Evolutionary conservation across 164 flowering plant species (phyloP).

Genomic region (Kalanchoe fedtschenkoi): DNA sequence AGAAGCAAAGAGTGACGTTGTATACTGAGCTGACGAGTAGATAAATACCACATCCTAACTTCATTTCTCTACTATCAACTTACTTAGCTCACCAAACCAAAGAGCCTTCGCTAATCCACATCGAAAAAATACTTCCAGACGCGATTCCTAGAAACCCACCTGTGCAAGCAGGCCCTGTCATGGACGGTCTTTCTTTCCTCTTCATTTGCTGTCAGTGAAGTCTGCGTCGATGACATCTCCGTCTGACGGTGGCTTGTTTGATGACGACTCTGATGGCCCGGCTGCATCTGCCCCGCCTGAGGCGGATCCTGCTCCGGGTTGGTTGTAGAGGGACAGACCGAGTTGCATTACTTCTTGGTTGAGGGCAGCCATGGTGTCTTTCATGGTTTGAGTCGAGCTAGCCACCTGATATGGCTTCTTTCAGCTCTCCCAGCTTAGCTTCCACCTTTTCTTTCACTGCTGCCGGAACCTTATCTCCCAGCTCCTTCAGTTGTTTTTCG

Average conservation of each 20-base stretch:
- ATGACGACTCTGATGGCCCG: slow-evolving; percentile 14
- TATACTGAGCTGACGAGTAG: too few species aligned
- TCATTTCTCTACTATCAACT: too few species aligned
- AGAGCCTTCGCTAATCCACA: too few species aligned
- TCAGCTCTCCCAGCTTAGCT: slow-evolving; percentile 34
- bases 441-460: slow-evolving; percentile 46
- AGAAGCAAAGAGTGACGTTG: too few species aligned
- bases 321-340: slow-evolving; percentile 45
- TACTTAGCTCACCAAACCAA: too few species aligned
- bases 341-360: slow-evolving; percentile 48
- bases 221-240: too few species aligned
- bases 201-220: slow-evolving; percentile 21
- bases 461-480: slow-evolving; percentile 39
- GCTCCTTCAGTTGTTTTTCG: slow-evolving; percentile 44
- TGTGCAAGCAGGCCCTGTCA: background rate
- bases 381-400: slow-evolving; percentile 27
- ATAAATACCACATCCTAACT: too few species aligned
- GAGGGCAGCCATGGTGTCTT: slow-evolving; percentile 41
- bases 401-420: slow-evolving; percentile 31
- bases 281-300: slow-evolving; percentile 19
- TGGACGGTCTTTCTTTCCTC: background rate
- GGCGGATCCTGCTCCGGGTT: slow-evolving; percentile 22
- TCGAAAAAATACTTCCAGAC: too few species aligned
- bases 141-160: background rate
- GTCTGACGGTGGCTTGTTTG: slow-evolving; percentile 19